Evolutionary conservation across 495 filamentous ascomycete species (phyloP).

Genomic region (Chlorociboria aeruginascens): DNA sequence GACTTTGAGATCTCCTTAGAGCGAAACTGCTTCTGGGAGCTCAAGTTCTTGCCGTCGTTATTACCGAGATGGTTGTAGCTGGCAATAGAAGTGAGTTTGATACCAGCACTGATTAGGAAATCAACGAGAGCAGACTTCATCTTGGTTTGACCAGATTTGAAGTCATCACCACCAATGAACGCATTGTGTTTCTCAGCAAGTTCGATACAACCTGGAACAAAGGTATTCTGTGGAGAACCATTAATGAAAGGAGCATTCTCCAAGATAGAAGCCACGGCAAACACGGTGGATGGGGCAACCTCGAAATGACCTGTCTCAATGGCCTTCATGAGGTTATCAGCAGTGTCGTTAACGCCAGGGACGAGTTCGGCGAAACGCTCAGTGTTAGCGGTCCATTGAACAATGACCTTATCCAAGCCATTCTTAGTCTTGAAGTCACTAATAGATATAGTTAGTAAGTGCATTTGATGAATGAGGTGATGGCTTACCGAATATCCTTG

Average conservation of each 20-base stretch:
- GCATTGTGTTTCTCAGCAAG: constrained; percentile 79
- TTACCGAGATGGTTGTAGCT: constrained; percentile 99
- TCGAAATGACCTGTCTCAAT: constrained; percentile 81
- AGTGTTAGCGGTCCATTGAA: constrained; percentile 98
- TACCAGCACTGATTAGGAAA: constrained; percentile 96
- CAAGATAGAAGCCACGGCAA: constrained; percentile 86
- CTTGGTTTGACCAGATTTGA: constrained; percentile 99
- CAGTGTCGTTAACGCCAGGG: constrained; percentile 88
- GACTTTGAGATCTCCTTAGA: constrained; percentile 99
- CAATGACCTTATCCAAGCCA: constrained; percentile 86
- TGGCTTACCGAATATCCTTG: constrained; percentile 76
- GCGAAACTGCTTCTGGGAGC: constrained; percentile 94
- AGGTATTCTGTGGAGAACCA: constrained; percentile 97
- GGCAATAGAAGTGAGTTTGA: constrained; percentile 97
- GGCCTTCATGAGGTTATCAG: constrained; percentile 79
- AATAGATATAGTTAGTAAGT: constrained; percentile 23
- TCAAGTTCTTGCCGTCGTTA: constrained; percentile 98
- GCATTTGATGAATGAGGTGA: not conserved
- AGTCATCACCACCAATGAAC: constrained; percentile 97
- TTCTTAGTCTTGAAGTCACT: constrained; percentile 82
- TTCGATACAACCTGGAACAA: constrained; percentile 84
- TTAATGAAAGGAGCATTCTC: constrained; percentile 96
- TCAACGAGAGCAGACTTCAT: constrained; percentile 99
- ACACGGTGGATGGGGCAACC: constrained; percentile 87
- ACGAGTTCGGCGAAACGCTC: constrained; percentile 89